phyloP scores from a whole-genome alignment of 257 asterid species.

The Plantago ovata region DNA sequence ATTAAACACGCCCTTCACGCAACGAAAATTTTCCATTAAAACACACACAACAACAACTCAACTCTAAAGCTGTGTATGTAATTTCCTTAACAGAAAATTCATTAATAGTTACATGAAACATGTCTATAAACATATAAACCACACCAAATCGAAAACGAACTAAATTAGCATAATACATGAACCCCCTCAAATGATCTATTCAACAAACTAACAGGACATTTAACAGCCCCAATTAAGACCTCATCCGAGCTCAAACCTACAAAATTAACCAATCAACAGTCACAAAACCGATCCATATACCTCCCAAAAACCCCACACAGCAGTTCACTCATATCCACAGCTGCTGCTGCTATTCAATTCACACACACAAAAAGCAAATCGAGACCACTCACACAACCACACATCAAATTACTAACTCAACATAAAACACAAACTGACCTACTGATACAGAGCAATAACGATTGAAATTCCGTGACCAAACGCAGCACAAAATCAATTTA shows the following conservation, averaged over 20 bases:
- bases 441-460: constrained; percentile 32
- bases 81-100: neutral
- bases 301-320: neutral
- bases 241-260: neutral
- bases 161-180: constrained; percentile 9
- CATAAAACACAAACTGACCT: neutral
- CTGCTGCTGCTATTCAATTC: constrained; percentile 13
- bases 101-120: neutral
- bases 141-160: constrained; percentile 8
- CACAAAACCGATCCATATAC: neutral
- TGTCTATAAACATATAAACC: neutral
- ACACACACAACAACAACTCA: no score
- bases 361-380: constrained; percentile 10
- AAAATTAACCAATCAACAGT: constrained; percentile 2
- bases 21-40: no score
- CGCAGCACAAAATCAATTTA: neutral
- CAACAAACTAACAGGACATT: constrained; percentile 20
- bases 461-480: constrained; percentile 38
- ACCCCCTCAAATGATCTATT: constrained; percentile 4
- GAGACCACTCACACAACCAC: neutral
- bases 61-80: neutral
- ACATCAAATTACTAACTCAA: neutral
- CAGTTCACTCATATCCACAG: neutral
- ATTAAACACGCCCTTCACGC: no score
- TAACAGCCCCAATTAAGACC: neutral